Conservation (phyloP, 805 yeast genomes). For the Ogataea ramenticola region DNA sequence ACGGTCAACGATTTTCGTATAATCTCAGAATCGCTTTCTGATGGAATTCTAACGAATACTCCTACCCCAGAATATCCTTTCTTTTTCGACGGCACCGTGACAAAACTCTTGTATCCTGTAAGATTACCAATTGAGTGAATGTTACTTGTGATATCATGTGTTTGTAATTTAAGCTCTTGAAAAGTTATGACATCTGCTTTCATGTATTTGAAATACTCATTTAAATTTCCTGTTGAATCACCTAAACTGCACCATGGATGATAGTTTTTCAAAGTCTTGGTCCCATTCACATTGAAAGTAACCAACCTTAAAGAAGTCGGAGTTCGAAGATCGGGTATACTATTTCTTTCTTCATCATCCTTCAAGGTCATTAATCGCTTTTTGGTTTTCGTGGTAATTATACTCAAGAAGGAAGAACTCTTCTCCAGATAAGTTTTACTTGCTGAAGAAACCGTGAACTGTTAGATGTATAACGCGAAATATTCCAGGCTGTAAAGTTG, state of each 20-base stretch:
- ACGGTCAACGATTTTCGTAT: slow-evolving; percentile 40
- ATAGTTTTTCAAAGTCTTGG: slow-evolving; percentile 71
- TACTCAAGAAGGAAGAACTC: too few species aligned
- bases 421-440: too few species aligned
- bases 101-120: slow-evolving; percentile 58
- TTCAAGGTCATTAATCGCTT: background rate
- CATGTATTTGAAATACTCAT: slow-evolving; percentile 39
- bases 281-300: slow-evolving; percentile 80
- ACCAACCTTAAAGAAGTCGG: slow-evolving; percentile 12
- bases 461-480: too few species aligned
- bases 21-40: slow-evolving; percentile 32
- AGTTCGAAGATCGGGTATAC: background rate
- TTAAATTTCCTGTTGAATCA: slow-evolving; percentile 18
- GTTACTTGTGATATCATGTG: slow-evolving; percentile 34
- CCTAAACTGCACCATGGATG: slow-evolving; percentile 65
- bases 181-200: slow-evolving; percentile 74
- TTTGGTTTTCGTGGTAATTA: background rate
- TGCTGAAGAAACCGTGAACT: too few species aligned
- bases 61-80: slow-evolving; percentile 94
- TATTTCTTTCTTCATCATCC: background rate
- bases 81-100: slow-evolving; percentile 57
- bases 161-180: slow-evolving; percentile 76
- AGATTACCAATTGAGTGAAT: slow-evolving; percentile 21
- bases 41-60: slow-evolving; percentile 57
- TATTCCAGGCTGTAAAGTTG: too few species aligned